Base-by-base conservation (phyloP, 805 yeast species). In the Myxozyma mucilagina region DNA sequence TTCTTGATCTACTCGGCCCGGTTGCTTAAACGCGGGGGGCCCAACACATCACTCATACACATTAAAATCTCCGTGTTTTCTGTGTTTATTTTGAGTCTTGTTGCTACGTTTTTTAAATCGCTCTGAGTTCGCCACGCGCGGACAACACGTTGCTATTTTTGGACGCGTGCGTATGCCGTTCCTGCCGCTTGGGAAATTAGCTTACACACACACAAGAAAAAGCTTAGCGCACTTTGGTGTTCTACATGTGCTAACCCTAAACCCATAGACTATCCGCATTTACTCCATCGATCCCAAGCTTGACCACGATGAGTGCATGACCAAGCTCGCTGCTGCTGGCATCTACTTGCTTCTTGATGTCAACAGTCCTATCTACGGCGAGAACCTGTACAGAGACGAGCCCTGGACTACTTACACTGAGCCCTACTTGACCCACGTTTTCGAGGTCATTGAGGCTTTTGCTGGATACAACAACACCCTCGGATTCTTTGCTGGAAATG, bases 401-500 rank as follows among this genome's bases (percentile, higher is more conserved):
- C 98, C 98, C 0, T 91, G 97, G 97, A 85, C 87, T 0, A 81
- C 94, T 0, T 93, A 92, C 72, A 89, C 82, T 64, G 79, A 77
- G 9, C 80, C 76, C 1, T 93, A 93, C 73, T 71, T 90, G 67
- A 82, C 82, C 48, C 96, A 90, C 71, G 83, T 91, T 4, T 89
- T 89, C 73, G 83, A 81, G 70, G 87, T 90, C 8, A 85, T 90
- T 14, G 88, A 90, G 57, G 90, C 88, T 65, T 93, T 93, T 72
- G 79, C 96, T 3, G 79, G 82, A 18, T 93, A 89, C 75, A 89
- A 91, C 75, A 93, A 93, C 74, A 91, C 97, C 0, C 78, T 93
- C 57, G 97, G 90, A 0, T 90, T 86, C 73, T 90, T 92, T 75
- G 96, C 96, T 3, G 97, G 97, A 1, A 91, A 91, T 75, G 98